Base-by-base conservation (phyloP, 2,329 filamentous ascomycete species). In the Corniculantispora saksenae region DNA sequence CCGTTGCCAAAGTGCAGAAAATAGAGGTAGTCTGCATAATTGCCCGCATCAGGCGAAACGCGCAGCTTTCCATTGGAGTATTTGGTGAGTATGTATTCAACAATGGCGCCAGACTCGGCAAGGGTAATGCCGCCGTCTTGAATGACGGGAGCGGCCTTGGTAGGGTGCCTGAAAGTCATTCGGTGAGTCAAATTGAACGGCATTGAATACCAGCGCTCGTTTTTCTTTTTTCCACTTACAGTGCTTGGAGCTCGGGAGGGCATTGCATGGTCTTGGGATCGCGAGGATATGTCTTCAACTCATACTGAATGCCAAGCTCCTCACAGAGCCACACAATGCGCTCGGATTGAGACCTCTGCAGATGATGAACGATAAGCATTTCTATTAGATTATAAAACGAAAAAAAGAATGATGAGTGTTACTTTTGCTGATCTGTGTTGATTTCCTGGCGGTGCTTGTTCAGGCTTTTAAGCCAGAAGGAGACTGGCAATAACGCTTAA, bases 271-370 rank as follows among this genome's bases (percentile, higher is more conserved):
- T 56, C 13, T 56, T 56, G 25, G 57, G 45, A 51, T 61, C 57
- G 17, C 57, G 57, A 13, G 27, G 43, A 45, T 61, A 51, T 17
- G 45, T 51, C 23, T 50, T 51, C 10, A 61, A 23, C 35, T 61
- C 57, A 40, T 61, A 61, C 8, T 61, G 27, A 8, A 51, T 21
- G 29, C 25, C 45, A 35, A 61, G 57, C 32, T 61, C 57, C 47
- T 61, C 57, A n/a, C 25, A 40, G 12, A 61, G 43, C 57, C 57
- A 61, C n/a, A 51, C 47, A 27, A 61, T 61, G 57, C 57, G 57
- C 57, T 61, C 57, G 3, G 57, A 61, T 27, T 61, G 57, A 32
- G 57, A 61, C 13, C 43, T 35, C 27, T 61, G 57, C 13, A 61
- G 17, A 27, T 61, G 57, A 32, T 61, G 45, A 38, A 61, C 23